Evolutionary conservation across 1,284 basidiomycete species (phyloP).

Genomic region (Malassezia pachydermatis): DNA sequence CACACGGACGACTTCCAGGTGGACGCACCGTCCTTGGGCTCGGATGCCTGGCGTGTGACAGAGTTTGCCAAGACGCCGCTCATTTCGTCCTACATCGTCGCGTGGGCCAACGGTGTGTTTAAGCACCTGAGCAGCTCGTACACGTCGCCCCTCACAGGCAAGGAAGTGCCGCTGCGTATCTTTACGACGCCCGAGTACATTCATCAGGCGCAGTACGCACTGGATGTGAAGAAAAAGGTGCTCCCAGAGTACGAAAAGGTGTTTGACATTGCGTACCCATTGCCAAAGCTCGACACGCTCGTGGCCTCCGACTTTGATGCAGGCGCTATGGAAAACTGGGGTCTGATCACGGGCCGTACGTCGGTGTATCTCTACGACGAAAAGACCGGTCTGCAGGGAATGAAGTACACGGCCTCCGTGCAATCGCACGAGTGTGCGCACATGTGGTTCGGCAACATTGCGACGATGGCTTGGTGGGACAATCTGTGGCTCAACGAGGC

Average conservation of each 20-base stretch:
- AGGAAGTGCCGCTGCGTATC: slow-evolving; percentile 68
- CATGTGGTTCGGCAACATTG: slow-evolving; percentile 67
- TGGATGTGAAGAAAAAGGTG: slow-evolving; percentile 75
- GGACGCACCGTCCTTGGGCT: slow-evolving; percentile 51
- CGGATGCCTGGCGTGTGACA: slow-evolving; percentile 35
- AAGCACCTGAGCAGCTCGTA: slow-evolving; percentile 65
- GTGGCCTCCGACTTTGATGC: slow-evolving; percentile 65
- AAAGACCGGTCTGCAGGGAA: slow-evolving; percentile 62
- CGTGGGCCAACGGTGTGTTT: slow-evolving; percentile 77
- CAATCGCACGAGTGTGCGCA: slow-evolving; percentile 63
- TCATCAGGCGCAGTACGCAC: slow-evolving; percentile 61
- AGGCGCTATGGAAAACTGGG: slow-evolving; percentile 77
- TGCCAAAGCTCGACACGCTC: slow-evolving; percentile 59
- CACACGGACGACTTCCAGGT: slow-evolving; percentile 58
- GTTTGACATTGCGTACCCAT: slow-evolving; percentile 76
- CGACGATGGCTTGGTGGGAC: slow-evolving; percentile 84
- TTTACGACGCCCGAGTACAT: slow-evolving; percentile 72
- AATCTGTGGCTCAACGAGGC: slow-evolving; percentile 55
- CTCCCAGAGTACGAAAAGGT: slow-evolving; percentile 77
- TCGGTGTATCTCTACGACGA: slow-evolving; percentile 69
- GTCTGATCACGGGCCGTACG: slow-evolving; percentile 79
- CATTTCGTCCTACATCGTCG: slow-evolving; percentile 82
- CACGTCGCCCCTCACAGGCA: slow-evolving; percentile 67
- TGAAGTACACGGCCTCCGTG: slow-evolving; percentile 65
- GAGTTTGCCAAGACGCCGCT: slow-evolving; percentile 43